Evolutionary conservation across 2,329 filamentous ascomycete species (phyloP).

Genomic region (Curvularia sp.): DNA sequence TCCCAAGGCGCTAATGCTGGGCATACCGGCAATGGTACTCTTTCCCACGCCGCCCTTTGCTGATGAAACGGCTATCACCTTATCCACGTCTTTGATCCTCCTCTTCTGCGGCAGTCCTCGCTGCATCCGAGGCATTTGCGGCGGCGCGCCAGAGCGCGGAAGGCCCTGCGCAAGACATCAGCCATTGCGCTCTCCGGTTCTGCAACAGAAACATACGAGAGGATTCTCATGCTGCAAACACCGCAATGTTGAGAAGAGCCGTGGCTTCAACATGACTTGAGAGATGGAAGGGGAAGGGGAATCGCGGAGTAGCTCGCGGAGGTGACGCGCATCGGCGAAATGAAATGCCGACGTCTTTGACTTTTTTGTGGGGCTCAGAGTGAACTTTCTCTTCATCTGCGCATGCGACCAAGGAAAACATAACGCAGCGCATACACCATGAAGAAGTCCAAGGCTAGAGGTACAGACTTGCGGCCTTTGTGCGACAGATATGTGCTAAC

Average conservation of each 20-base stretch:
- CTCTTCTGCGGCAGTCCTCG: conserved; percentile 81
- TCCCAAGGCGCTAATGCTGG: background rate
- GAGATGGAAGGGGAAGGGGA: conserved; percentile 4
- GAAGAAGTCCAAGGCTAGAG: conserved; percentile 44
- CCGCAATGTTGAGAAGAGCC: conserved; percentile 62
- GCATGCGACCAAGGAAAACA: conserved; percentile 8
- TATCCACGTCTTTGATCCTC: conserved; percentile 82
- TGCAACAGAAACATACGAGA: conserved; percentile 62
- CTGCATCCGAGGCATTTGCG: conserved; percentile 75
- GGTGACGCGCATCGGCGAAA: conserved; percentile 32
- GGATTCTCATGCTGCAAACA: conserved; percentile 82
- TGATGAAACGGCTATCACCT: conserved; percentile 95
- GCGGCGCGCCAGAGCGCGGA: conserved; percentile 73
- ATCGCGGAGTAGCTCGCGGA: conserved; percentile 35
- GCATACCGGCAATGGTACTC: conserved; percentile 82
- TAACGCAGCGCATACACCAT: conserved; percentile 24
- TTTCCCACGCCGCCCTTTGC: conserved; percentile 99
- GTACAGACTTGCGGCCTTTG: conserved; percentile 12
- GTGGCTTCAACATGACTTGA: conserved; percentile 52
- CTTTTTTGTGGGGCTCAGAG: conserved; percentile 42
- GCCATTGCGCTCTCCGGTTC: background rate
- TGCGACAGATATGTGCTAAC: background rate
- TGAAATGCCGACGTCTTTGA: conserved; percentile 28
- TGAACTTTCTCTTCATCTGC: conserved; percentile 25
- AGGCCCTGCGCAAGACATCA: conserved; percentile 69